phyloP scores from a whole-genome alignment of 208 protist species.

The Tetramitus jugosus region DNA sequence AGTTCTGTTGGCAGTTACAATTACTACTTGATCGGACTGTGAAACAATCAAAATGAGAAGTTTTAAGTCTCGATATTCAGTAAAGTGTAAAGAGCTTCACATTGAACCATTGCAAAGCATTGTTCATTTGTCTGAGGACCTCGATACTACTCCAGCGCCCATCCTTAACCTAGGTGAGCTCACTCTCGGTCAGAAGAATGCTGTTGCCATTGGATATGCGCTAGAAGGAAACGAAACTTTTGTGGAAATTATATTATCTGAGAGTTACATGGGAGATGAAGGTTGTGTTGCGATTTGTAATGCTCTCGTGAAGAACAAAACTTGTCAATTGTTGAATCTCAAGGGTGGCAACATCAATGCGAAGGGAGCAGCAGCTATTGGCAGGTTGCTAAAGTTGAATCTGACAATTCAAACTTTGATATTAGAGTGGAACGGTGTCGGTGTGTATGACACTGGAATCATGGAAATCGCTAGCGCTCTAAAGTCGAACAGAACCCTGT shows the following conservation, averaged over 20 bases:
- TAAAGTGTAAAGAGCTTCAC: background rate
- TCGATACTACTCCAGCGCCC: background rate
- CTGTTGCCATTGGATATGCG: conserved; percentile 2
- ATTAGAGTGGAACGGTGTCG: conserved; percentile 12
- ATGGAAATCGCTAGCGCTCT: background rate
- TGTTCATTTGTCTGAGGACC: background rate
- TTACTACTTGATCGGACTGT: too few relatives aligned
- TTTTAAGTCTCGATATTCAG: background rate
- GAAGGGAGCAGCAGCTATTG: background rate
- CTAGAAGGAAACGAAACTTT: background rate
- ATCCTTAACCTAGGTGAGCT: background rate
- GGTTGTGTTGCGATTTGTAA: background rate
- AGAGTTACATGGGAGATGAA: conserved; percentile 12
- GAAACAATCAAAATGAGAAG: conserved; percentile 2
- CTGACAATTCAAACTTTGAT: background rate
- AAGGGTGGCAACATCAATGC: background rate
- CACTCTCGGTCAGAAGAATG: conserved; percentile 10
- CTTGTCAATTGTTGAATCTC: too few relatives aligned
- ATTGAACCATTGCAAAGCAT: background rate
- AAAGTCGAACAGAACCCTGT: background rate
- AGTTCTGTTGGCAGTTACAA: too few relatives aligned
- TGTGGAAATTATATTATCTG: background rate
- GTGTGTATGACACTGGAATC: conserved; percentile 4
- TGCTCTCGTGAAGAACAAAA: background rate
- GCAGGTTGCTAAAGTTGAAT: background rate